Base-by-base conservation (phyloP, 257 asterid genomes). In the Salvia splendens region DNA sequence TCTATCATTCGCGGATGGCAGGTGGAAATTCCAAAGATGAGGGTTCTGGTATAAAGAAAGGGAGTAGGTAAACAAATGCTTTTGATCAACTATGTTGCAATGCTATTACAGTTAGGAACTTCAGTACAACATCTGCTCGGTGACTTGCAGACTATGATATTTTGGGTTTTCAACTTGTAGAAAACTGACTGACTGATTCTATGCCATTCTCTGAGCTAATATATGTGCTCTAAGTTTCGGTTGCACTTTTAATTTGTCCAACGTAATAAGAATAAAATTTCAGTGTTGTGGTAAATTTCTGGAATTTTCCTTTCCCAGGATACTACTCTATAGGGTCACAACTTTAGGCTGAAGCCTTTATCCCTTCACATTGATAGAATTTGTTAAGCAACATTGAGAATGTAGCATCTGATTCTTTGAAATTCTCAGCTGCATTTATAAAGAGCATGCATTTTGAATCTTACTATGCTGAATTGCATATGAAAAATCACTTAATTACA, bases 1-100 rank as follows among this genome's bases (percentile, higher is more conserved):
- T 85, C 84, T 87, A 87, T 86, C 96, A 88, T 90, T 86, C 96
- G 79, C 96, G 96, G 95, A 93, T 93, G 97, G 94, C 97, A 88
- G 97, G 92, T 93, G 97, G 95, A 90, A 90, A 81, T 82, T 85
- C 97, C 95, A 93, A 86, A 88, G 99, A 90, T 93, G 99, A 85
- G 96, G 94, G 95, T 86, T 93, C 99, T 86, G 97, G 96, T 90
- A 41, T 90, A 93, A 86, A 93, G 95, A 93, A 88, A 89, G 99
- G 97, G 92, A 93, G 99, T 93, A 90, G 99, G 99, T 93, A 93
- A 91, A 84, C 86, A 61, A 83, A 82, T 86, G 82, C 94, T 86
- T 93, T 90, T 88, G 93, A 86, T 89, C 80, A 84, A 77, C 89
- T 85, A 83, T 84, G 79, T 73, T 71, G 71, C 78, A 69, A 75